Conservation (phyloP, 768 basidiomycete genomes). For the Obba rivulosa region DNA sequence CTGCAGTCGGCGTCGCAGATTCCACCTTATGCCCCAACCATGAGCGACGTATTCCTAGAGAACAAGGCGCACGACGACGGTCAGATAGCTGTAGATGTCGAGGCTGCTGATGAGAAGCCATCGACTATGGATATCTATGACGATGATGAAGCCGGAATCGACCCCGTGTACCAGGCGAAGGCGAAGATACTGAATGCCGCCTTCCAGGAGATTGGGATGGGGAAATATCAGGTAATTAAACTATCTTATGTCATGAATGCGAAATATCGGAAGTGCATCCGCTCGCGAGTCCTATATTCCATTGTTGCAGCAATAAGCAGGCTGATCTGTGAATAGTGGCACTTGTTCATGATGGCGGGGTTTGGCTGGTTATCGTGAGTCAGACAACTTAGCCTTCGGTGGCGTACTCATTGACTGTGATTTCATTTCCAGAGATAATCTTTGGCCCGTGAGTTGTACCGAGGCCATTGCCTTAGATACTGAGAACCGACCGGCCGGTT, state of each 20-base stretch:
- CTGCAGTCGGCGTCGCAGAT: too few relatives aligned
- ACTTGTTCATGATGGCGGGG: conserved; percentile 57
- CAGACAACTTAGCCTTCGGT: not conserved
- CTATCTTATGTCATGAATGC: not conserved
- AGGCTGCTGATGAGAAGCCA: not conserved
- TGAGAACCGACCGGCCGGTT: not conserved
- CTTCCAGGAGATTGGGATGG: conserved; percentile 53
- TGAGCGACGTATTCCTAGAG: too few relatives aligned
- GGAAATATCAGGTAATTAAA: conserved; percentile 42
- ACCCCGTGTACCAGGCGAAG: conserved; percentile 46
- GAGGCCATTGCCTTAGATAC: not conserved
- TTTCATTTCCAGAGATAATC: conserved; percentile 44
- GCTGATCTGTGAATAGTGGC: conserved; percentile 44
- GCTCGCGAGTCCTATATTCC: too few relatives aligned
- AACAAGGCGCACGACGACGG: not conserved
- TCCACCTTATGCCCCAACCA: too few relatives aligned
- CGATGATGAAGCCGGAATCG: conserved; percentile 28
- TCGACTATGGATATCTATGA: conserved; percentile 26
- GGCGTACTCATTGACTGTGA: not conserved
- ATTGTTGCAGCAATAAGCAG: too few relatives aligned
- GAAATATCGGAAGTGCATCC: not conserved
- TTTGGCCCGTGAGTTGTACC: conserved; percentile 58
- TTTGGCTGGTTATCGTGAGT: conserved; percentile 72
- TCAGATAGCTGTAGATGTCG: not conserved
- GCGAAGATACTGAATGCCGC: conserved; percentile 41